These are phyloP conservation scores for Petasospora rhodanensis DNA, from an alignment of 1,139 yeast species.

Conservation along the genomic window DNA sequence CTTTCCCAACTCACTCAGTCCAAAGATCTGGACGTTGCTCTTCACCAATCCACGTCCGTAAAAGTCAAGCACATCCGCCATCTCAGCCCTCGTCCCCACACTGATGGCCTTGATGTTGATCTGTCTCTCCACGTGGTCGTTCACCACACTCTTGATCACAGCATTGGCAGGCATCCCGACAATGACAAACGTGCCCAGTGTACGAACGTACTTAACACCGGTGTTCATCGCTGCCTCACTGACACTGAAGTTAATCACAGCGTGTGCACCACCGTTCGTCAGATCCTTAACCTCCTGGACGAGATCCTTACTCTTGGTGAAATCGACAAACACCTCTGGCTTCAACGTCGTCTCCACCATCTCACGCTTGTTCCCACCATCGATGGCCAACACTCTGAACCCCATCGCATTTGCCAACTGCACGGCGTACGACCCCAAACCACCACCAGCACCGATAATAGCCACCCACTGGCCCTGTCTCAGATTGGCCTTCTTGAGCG, in stretches of 20 bases:
- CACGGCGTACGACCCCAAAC: constrained; percentile 60
- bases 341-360: constrained; percentile 42
- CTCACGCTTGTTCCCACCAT: constrained; percentile 55
- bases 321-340: constrained; percentile 54
- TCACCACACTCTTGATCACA: constrained; percentile 36
- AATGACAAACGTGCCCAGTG: constrained; percentile 44
- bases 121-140: constrained; percentile 39
- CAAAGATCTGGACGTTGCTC: constrained; percentile 48
- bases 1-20: constrained; percentile 48
- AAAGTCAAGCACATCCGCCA: constrained; percentile 45
- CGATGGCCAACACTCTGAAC: constrained; percentile 55
- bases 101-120: constrained; percentile 42
- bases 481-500: constrained; percentile 54
- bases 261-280: constrained; percentile 59
- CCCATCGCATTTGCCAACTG: constrained; percentile 69
- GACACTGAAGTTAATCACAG: constrained; percentile 56
- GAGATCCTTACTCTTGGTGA: constrained; percentile 43
- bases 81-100: constrained; percentile 48
- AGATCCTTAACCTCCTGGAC: constrained; percentile 41
- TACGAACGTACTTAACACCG: constrained; percentile 44
- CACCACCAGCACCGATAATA: constrained; percentile 66
- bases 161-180: constrained; percentile 49
- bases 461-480: constrained; percentile 63
- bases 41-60: constrained; percentile 42
- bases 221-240: constrained; percentile 51